A percentile compares a stretch with the other conserved stretches of the same genome.
These are phyloP conservation scores for Metarhizium robertsii DNA, from an alignment of 2,329 filamentous ascomycete species.

Conservation along the genomic window DNA sequence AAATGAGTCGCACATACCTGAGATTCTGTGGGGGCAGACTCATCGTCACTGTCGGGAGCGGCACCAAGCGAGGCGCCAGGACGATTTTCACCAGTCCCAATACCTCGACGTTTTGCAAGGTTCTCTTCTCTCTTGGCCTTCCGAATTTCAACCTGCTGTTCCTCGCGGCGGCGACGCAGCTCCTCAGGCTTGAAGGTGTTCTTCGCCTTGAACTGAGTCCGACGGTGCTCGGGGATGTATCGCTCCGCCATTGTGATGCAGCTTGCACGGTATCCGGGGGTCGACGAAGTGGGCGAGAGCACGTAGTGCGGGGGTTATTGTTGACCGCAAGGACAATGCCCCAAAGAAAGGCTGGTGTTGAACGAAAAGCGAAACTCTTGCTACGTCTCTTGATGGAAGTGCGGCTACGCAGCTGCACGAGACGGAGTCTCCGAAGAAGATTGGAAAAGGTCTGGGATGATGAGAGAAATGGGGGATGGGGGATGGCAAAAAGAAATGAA, in stretches of 20 bases:
- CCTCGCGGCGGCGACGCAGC: constrained; percentile 93
- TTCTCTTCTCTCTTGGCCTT: constrained; percentile 99
- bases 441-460: constrained; percentile 1
- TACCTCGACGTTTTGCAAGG: constrained; percentile 93
- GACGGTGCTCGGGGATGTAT: constrained; percentile 98
- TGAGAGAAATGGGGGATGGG: constrained; percentile 1
- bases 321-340: constrained; percentile 4
- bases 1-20: constrained; percentile 54
- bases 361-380: not conserved
- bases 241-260: constrained; percentile 77
- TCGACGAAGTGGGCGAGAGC: constrained; percentile 4
- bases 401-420: constrained; percentile 4
- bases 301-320: constrained; percentile 5
- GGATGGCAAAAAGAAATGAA: constrained; percentile 9
- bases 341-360: not conserved
- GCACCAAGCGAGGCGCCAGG: constrained; percentile 77
- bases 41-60: constrained; percentile 94
- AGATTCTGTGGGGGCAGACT: constrained; percentile 85
- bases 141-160: constrained; percentile 98
- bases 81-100: constrained; percentile 69
- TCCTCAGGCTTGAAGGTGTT: constrained; percentile 99
- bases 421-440: constrained; percentile 2
- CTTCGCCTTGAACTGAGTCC: constrained; percentile 99
- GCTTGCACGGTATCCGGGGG: not conserved
- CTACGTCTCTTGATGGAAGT: constrained; percentile 1